phyloP scores from a whole-genome alignment of 805 yeast species.

The Hanseniaspora pseudoguilliermondii region DNA sequence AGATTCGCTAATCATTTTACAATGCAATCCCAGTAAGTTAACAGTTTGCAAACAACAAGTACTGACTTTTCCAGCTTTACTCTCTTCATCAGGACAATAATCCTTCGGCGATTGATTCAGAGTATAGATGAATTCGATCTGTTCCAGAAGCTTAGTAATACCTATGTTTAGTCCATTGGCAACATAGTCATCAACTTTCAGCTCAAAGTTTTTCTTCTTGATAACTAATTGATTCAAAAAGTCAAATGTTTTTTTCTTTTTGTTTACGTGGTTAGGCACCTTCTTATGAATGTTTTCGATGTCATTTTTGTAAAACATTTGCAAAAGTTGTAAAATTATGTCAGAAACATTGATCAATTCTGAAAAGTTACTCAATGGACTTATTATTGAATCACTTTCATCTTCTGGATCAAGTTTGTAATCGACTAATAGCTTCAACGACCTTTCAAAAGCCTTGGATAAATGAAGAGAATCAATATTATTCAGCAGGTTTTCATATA shows the following conservation, averaged over 20 bases:
- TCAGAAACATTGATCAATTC: constrained; percentile 90
- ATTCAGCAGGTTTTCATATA: constrained; percentile 55
- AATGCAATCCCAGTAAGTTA: constrained; percentile 53
- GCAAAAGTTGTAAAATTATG: constrained; percentile 80
- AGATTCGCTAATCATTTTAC: constrained; percentile 51
- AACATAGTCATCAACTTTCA: constrained; percentile 69
- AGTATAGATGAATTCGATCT: constrained; percentile 50
- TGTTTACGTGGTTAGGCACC: constrained; percentile 35
- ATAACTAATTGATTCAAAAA: constrained; percentile 67
- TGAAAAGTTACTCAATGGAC: constrained; percentile 74
- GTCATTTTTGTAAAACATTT: constrained; percentile 81
- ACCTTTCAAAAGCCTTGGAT: constrained; percentile 73
- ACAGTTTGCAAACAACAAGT: constrained; percentile 55
- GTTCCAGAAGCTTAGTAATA: constrained; percentile 74
- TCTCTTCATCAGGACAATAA: constrained; percentile 37
- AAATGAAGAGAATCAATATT: constrained; percentile 62
- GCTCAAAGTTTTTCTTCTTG: constrained; percentile 70
- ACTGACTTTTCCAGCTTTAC: constrained; percentile 36
- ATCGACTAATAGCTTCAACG: constrained; percentile 52
- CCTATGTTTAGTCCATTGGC: constrained; percentile 92
- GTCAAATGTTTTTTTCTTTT: constrained; percentile 44
- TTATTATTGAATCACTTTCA: constrained; percentile 37
- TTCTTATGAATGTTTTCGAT: constrained; percentile 35
- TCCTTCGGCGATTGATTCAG: constrained; percentile 48
- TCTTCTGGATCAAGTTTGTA: constrained; percentile 42